Percentiles rank a stretch among this genome's conserved stretches.
Conservation (phyloP, 176 grass and related monocot species). For the Carex pumila region DNA sequence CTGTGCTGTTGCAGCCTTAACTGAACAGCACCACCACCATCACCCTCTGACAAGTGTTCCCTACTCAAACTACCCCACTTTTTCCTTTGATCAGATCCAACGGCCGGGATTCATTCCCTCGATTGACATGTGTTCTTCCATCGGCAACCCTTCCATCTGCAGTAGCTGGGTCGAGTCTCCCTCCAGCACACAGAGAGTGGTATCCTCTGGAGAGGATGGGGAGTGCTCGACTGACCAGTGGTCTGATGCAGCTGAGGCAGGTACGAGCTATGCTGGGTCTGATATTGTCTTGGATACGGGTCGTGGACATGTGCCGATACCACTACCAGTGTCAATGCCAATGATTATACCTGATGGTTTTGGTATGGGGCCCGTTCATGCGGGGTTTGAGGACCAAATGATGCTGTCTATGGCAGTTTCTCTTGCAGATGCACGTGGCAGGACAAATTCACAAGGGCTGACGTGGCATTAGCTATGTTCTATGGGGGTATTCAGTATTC, state of each 20-base stretch:
- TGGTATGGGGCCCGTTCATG: constrained; percentile 14
- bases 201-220: constrained; percentile 48
- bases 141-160: constrained; percentile 1
- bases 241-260: constrained; percentile 67
- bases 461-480: constrained; percentile 50
- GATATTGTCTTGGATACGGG: constrained; percentile 52
- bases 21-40: constrained; percentile 45
- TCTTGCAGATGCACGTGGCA: constrained; percentile 60
- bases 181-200: constrained; percentile 46
- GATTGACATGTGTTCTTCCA: constrained; percentile 15
- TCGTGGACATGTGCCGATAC: neutral
- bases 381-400: constrained; percentile 91
- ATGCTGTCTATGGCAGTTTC: constrained; percentile 88
- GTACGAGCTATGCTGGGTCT: constrained; percentile 71
- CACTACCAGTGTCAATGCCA: constrained; percentile 31
- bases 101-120: constrained; percentile 14
- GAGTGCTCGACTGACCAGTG: constrained; percentile 81
- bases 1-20: constrained; percentile 72
- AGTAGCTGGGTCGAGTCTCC: constrained; percentile 51
- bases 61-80: constrained; percentile 6
- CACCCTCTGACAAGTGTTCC: constrained; percentile 8
- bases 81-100: constrained; percentile 19
- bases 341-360: constrained; percentile 38
- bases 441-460: constrained; percentile 57
- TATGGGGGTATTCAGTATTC: constrained; percentile 29